Base-by-base conservation (phyloP, 305 asterid genomes). In the Fraxinus platypoda region DNA sequence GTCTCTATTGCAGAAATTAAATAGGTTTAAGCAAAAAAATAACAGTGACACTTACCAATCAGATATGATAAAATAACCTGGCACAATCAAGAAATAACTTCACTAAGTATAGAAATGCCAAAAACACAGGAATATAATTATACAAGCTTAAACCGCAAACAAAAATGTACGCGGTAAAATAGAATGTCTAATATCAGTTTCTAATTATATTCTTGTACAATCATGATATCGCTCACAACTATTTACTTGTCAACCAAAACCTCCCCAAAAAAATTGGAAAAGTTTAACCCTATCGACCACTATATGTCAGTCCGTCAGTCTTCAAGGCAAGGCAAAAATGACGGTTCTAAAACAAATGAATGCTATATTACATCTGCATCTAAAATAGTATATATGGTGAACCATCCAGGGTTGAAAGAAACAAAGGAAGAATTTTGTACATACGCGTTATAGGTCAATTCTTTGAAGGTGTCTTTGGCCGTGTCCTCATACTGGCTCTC, bases 401-500 rank as follows among this genome's bases (percentile, higher is more conserved):
- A 78, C 80, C 12, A 41, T 38, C 38, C 13, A 74, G 73, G 59
- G 74, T 19, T 4, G 31, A 23, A 73, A 25, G 38, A 7, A 17
- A 72, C 81, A 3, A 66, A 6, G 41, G 43, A 52, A 77, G 75
- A 83, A 78, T 26, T 85, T 87, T 91, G 90, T 92, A 93, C 91
- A 93, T 64, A 26, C 28, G 7, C 31, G n/a, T 62, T 62, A 62
- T 5, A 57, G 35, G 62, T 91, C 85, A 90, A 82, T 83, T 88
- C 84, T 82, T 90, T 19, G 81, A 78, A 8, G 92, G 87, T 11
- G 90, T 70, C 86, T 88, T 92, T 9, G 94, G 85, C 9, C 94
- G 92, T 46, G 87, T 83, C 91, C 81, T 93, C 98, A 95, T 91
- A 88, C 99, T 95, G 73, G 99, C 99, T 90, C 98, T 85, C 80